A percentile compares a stretch with the other conserved stretches of the same genome.
Evolutionary conservation across 805 yeast species (phyloP).

Genomic region (Candida sonorensis): DNA sequence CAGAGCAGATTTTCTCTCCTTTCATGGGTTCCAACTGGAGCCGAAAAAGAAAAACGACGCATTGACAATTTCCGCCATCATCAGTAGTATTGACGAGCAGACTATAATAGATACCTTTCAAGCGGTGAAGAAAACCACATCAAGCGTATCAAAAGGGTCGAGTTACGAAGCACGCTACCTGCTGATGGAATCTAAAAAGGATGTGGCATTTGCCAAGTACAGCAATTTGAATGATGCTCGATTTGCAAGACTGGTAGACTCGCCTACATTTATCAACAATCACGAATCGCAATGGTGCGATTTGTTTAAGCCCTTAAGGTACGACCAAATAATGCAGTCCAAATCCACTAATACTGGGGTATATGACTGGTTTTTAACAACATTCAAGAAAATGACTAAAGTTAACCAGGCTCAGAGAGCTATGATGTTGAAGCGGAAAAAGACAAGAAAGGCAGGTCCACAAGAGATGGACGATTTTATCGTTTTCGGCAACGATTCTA

Average conservation of each 20-base stretch:
- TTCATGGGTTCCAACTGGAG: too few relatives aligned
- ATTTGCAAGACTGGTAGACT: conserved; percentile 4
- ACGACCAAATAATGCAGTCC: conserved; percentile 31
- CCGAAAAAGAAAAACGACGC: too few relatives aligned
- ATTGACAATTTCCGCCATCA: not conserved
- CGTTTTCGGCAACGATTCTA: conserved; percentile 26
- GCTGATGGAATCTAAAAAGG: conserved; percentile 1
- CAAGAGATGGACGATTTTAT: conserved; percentile 31
- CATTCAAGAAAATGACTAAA: conserved; percentile 28
- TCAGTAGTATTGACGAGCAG: too few relatives aligned
- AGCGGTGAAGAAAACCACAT: not conserved
- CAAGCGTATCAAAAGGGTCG: not conserved
- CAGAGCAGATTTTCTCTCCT: too few relatives aligned
- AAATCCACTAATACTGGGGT: conserved; percentile 19
- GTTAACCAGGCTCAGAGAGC: conserved; percentile 24
- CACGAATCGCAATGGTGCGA: conserved; percentile 33
- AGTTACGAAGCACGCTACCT: not conserved
- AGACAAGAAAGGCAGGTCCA: conserved; percentile 6
- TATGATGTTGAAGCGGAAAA: conserved; percentile 14
- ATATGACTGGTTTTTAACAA: conserved; percentile 33
- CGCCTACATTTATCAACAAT: conserved; percentile 3
- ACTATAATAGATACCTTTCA: not conserved
- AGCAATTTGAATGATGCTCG: conserved; percentile 2
- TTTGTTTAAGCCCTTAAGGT: conserved; percentile 33
- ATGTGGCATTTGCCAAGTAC: conserved; percentile 4